phyloP scores from a whole-genome alignment of 441 rosid species.

The Breynia disticha region DNA sequence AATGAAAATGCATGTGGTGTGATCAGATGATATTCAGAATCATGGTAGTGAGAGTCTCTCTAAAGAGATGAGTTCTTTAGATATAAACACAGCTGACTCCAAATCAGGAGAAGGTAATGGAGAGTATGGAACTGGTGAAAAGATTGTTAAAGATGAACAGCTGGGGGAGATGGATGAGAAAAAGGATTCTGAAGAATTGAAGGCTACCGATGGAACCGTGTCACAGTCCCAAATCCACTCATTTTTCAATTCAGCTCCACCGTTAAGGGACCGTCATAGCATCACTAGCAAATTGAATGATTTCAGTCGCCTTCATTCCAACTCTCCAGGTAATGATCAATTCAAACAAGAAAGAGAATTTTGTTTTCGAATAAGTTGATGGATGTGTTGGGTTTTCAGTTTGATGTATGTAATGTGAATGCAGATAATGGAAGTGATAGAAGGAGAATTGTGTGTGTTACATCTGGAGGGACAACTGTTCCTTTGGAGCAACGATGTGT shows the following conservation, averaged over 20 bases:
- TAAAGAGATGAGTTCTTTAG: slow-evolving; percentile 19
- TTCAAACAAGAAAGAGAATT: not conserved
- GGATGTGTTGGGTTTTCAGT: not conserved
- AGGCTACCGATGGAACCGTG: slow-evolving; percentile 13
- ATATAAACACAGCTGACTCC: slow-evolving; percentile 15
- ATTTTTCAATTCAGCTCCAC: slow-evolving; percentile 69
- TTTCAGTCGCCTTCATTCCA: slow-evolving; percentile 42
- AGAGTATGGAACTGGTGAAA: slow-evolving; percentile 11
- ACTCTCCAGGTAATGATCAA: slow-evolving; percentile 20
- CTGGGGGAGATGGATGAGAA: slow-evolving; percentile 8
- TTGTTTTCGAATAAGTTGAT: no score
- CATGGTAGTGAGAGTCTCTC: slow-evolving; percentile 12
- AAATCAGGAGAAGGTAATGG: slow-evolving; percentile 12
- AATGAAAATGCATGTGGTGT: no score
- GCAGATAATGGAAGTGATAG: slow-evolving; percentile 32
- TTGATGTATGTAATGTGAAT: not conserved
- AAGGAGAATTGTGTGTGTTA: slow-evolving; percentile 61
- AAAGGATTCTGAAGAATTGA: not conserved
- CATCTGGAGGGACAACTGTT: slow-evolving; percentile 63
- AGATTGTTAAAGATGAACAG: slow-evolving; percentile 14
- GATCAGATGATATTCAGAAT: slow-evolving; percentile 12
- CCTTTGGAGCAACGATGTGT: slow-evolving; percentile 59
- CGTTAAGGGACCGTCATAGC: slow-evolving; percentile 34
- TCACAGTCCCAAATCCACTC: slow-evolving; percentile 28
- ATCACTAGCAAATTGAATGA: slow-evolving; percentile 30